Percentiles rank a stretch among this genome's conserved stretches.
phyloP scores from a whole-genome alignment of 305 asterid genomes.

The Fraxinus albicans region DNA sequence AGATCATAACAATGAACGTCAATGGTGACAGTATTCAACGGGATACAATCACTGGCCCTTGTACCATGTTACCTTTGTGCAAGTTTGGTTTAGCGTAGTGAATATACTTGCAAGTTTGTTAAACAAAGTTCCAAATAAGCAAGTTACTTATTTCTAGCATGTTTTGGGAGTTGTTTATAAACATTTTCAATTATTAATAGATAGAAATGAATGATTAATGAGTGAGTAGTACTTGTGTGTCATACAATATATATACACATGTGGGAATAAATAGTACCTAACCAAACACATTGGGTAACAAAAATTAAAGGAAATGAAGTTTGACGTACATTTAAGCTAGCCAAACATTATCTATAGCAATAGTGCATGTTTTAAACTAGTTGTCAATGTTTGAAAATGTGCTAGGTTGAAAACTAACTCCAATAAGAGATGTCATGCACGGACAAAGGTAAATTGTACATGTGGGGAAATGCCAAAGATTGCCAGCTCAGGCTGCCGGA shows the following conservation, averaged over 20 bases:
- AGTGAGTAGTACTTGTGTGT: no score
- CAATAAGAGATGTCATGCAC: constrained; percentile 21
- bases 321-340: neutral
- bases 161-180: no score
- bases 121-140: no score
- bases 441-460: constrained; percentile 80
- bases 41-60: neutral
- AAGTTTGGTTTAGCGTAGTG: neutral
- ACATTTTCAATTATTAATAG: no score
- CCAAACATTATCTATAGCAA: neutral
- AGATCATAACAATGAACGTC: neutral
- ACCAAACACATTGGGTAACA: neutral
- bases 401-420: constrained; percentile 5
- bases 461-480: constrained; percentile 86
- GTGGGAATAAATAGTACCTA: no score
- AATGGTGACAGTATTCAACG: no score
- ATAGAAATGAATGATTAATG: no score
- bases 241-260: no score
- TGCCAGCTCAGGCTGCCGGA: constrained; percentile 77
- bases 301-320: neutral
- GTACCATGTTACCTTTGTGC: neutral
- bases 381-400: neutral
- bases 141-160: no score
- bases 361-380: neutral
- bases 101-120: no score